Base-by-base conservation (phyloP, 1,284 basidiomycete genomes). In the Ceratobasidium sp. region DNA sequence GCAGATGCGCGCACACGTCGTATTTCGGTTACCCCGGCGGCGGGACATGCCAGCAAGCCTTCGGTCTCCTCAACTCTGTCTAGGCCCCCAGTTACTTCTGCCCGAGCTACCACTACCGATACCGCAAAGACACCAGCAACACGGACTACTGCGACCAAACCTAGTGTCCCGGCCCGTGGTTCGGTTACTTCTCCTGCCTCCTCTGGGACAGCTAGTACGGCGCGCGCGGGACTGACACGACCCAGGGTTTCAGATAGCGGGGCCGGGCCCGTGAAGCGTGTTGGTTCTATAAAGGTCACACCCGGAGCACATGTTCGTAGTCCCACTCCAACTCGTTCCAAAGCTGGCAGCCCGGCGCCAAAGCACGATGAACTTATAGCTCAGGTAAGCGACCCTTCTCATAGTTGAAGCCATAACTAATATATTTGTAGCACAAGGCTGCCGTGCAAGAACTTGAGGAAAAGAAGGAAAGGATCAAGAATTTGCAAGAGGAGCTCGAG, bases 371-470 rank as follows among this genome's bases (percentile, higher is more conserved):
- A 69, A 13, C 58, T 56, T 27, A n/a, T 70, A n/a, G 59, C 59
- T 39, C 60, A 69, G 58, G 58, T 64, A n/a, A 29, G 59, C 25
- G 7, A 42, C 23, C 3, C 25, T 25, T 36, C 33, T 41, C 14
- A 33, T 27, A 13, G 13, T 42, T 25, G 41, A n/a, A 25, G 36
- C 25, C 21, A 21, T 25, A 7, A 14, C 59, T 64, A 19, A 64
- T 19, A 27, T 13, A 14, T 21, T 16, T 11, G n/a, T 72, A 91
- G 90, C 80, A 91, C 21, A 80, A 80, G 62, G 84, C 85, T 69
- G 82, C 84, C 0, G 82, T 77, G 9, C 77, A 77, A 11, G 69
- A 70, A 39, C 33, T 72, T 9, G 54, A 27, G 23, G 77, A 88
- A 62, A 83, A 85, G 73, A 74, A 77, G 1, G 83, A 83, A 14